Conservation (phyloP, 2,329 filamentous ascomycete genomes). For the Emergomyces pasteurianus region DNA sequence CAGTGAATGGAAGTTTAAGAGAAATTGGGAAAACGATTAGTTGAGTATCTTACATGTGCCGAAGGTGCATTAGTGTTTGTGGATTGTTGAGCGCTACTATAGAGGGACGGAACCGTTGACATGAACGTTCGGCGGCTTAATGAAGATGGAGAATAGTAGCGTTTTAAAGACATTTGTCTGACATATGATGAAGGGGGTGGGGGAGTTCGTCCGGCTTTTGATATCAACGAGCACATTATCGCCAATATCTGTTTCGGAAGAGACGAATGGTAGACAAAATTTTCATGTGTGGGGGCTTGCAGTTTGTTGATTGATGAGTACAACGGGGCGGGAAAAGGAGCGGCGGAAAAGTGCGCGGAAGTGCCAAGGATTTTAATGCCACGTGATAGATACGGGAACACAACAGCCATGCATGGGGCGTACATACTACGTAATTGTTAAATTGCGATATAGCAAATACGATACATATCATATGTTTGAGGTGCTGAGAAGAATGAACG, state of each 20-base stretch:
- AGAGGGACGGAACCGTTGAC: constrained; percentile 2
- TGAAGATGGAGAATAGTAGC: background rate
- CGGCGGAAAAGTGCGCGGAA: background rate
- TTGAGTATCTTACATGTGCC: background rate
- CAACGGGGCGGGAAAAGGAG: background rate
- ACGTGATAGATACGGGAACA: background rate
- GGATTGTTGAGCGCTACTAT: background rate
- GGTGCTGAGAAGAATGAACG: too few species aligned
- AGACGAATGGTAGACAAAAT: too few species aligned
- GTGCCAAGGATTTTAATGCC: background rate
- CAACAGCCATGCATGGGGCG: too few species aligned
- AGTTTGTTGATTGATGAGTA: background rate
- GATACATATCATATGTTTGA: too few species aligned
- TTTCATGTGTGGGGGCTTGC: background rate
- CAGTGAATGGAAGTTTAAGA: background rate
- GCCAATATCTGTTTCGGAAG: background rate
- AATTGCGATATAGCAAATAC: too few species aligned
- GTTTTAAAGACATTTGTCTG: background rate
- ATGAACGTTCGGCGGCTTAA: constrained; percentile 8
- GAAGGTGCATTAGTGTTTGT: background rate
- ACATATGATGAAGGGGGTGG: background rate
- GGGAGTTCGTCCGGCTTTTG: background rate
- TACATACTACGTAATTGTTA: too few species aligned
- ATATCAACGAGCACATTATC: background rate
- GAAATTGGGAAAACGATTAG: background rate